Evolutionary conservation across 1,139 yeast genomes (phyloP), one percentile per base, ranked within the genome.

Genomic region (Diutina scorzettiae): DNA sequence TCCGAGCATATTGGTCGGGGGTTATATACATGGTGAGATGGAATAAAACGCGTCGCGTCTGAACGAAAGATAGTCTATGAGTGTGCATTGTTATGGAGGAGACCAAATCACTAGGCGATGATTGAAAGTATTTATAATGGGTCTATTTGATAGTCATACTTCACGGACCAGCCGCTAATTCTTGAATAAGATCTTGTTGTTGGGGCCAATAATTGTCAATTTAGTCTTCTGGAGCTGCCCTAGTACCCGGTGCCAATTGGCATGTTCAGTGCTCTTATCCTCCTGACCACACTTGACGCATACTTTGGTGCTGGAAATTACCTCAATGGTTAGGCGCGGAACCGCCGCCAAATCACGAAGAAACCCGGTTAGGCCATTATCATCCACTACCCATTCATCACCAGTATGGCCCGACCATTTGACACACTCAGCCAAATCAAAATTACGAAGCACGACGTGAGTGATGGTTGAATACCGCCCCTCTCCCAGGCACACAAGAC

Each of bases 1-100:
- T 76, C 48, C 59, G 62, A 5, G 74, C 65, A 55, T 80, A 79
- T 53, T 78, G 72, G 19, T 70, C 62, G 9, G 87, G 81, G 39
- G 71, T 69, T 44, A 81, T 69, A 52, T 78, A 77, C 94, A 83
- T 82, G 43, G 30, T 27, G 30, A 4, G 14, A 5, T 5, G 30
- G 14, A n/a, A n/a, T n/a, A n/a, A n/a, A n/a, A 27, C 30, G 30
- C 30, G 30, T 27, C 30, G 30, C 30, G 30, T n/a, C n/a, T n/a
- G n/a, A n/a, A n/a, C n/a, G n/a, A n/a, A n/a, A n/a, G n/a, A n/a
- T n/a, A n/a, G n/a, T n/a, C n/a, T n/a, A n/a, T n/a, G n/a, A n/a
- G n/a, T n/a, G n/a, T n/a, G n/a, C n/a, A n/a, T n/a, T n/a, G n/a
- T n/a, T n/a, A n/a, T n/a, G n/a, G n/a, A n/a, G n/a, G n/a, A n/a